Conservation (phyloP, 495 filamentous ascomycete species). For the Neurospora sp. region DNA sequence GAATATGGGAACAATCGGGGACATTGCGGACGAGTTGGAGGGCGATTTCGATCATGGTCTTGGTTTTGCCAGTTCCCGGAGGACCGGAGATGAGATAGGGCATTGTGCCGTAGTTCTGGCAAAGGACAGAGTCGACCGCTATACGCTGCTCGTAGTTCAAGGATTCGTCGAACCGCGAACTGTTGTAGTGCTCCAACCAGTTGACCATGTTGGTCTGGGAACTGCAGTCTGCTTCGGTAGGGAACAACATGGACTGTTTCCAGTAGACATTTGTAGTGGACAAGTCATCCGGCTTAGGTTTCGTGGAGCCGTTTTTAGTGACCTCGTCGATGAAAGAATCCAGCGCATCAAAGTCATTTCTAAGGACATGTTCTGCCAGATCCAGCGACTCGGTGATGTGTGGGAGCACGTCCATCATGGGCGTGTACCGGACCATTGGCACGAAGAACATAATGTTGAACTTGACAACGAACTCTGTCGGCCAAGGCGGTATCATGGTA, state of each 20-base stretch:
- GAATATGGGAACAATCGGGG: constrained; percentile 27
- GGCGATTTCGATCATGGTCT: constrained; percentile 42
- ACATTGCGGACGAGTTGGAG: constrained; percentile 22
- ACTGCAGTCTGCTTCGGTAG: constrained; percentile 28
- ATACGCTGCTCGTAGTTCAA: constrained; percentile 44
- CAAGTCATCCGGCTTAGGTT: background rate
- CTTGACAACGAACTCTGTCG: background rate
- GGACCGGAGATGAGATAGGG: constrained; percentile 46
- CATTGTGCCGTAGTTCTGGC: constrained; percentile 35
- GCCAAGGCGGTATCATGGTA: background rate
- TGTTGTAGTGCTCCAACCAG: background rate
- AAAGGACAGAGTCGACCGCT: constrained; percentile 34
- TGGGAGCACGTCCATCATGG: constrained; percentile 13
- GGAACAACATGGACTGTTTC: constrained; percentile 42
- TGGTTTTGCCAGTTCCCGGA: constrained; percentile 47
- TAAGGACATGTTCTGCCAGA: constrained; percentile 2
- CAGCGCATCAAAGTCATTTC: background rate
- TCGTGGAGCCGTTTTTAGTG: background rate
- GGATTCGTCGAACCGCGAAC: constrained; percentile 26
- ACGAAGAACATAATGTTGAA: constrained; percentile 19
- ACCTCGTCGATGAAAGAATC: background rate
- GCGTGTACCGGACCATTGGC: constrained; percentile 9
- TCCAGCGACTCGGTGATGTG: constrained; percentile 13
- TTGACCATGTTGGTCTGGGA: constrained; percentile 28
- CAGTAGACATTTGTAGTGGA: constrained; percentile 13